Evolutionary conservation across 116 monocot species (phyloP), one percentile per base, ranked within the genome.

Genomic region (Phalaenopsis hybrid): DNA sequence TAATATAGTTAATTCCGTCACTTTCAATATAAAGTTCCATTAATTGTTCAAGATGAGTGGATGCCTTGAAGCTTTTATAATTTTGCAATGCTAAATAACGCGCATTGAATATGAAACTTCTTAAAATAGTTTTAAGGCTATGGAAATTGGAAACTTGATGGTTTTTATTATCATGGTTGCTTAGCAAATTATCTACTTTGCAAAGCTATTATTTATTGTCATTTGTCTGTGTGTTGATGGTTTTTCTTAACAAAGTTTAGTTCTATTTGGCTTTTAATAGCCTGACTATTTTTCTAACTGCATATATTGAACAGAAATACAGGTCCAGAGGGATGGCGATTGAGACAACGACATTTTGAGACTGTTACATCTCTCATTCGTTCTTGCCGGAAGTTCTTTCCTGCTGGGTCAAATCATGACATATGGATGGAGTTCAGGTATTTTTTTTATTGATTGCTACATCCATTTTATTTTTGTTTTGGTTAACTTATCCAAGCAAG

Each of bases 381-480:
- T 57, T 85, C 84, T 23, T 95, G 89, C 81, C 86, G 99, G 55
- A 99, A 84, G 82, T 95, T 92, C 75, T 99, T 99, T 81, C 89
- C 86, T 72, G 79, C 84, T 86, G 94, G 92, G 52, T 88, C 95
- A 77, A 92, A 95, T 87, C 85, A 80, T 84, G 99, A 99, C 79
- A 95, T 99, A 87, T 99, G 92, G 92, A 83, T 82, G 8, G 99
- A 99, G 58, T 99, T 95, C 82, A 92, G 95, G 99, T 99, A 90
- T 12, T 25, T 45, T 37, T 37, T 43, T 75, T 28, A n/a, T 28
- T 68, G 72, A 18, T 52, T 16, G 15, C 46, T 74, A 58, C 13
- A 44, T 59, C 67, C 23, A 12, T 81, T 57, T 72, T 82, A 15
- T 68, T 20, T 86, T 4, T 46, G 7, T 58, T 74, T 55, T n/a